phyloP scores from a whole-genome alignment of 495 filamentous ascomycete species.

The Chaetomium tenue region DNA sequence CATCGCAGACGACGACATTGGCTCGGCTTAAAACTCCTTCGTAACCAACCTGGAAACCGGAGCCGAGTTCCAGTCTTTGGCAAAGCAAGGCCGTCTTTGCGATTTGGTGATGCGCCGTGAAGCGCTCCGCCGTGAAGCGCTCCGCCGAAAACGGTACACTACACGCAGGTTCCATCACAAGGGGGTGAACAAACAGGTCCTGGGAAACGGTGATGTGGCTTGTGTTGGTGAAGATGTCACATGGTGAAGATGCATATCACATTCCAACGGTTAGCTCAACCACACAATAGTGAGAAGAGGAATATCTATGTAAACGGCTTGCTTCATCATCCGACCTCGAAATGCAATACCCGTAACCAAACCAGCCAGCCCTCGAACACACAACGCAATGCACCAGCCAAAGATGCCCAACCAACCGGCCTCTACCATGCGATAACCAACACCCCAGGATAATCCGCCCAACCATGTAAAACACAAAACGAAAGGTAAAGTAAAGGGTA shows the following conservation, averaged over 20 bases:
- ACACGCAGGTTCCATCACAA: neutral
- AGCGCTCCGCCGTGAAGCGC: too few relatives aligned
- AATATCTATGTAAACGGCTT: too few relatives aligned
- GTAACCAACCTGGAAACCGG: neutral
- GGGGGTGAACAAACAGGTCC: neutral
- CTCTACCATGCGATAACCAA: neutral
- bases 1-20: neutral
- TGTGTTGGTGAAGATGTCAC: neutral
- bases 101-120: neutral
- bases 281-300: too few relatives aligned
- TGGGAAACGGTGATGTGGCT: neutral
- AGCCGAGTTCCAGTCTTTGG: neutral
- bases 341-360: neutral
- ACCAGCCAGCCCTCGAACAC: neutral
- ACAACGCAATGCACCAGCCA: conserved; percentile 1
- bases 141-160: neutral
- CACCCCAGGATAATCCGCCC: neutral
- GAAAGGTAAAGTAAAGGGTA: conserved; percentile 9
- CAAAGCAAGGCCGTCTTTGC: neutral
- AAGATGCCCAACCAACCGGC: neutral
- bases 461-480: neutral
- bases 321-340: too few relatives aligned
- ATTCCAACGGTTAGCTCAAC: too few relatives aligned
- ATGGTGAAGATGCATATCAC: too few relatives aligned
- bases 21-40: neutral